Evolutionary conservation across 345 rosid genomes (phyloP).

Genomic region (Euphorbia lathyris): DNA sequence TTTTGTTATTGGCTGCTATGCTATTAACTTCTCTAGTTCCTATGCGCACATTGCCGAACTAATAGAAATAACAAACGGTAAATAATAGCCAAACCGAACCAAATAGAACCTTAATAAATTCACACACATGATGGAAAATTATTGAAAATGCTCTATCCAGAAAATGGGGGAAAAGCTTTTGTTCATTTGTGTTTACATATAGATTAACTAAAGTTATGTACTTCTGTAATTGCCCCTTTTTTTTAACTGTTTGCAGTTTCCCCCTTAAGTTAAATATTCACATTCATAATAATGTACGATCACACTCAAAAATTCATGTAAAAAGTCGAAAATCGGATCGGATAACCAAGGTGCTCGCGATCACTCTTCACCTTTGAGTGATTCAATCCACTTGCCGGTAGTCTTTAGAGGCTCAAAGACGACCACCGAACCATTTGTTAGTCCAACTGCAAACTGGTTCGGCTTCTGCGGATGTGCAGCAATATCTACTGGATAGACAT

Average conservation of each 20-base stretch:
- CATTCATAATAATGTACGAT: background rate
- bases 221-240: background rate
- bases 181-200: background rate
- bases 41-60: no score
- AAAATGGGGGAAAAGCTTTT: background rate
- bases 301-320: background rate
- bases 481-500: conserved; percentile 24
- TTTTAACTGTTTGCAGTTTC: background rate
- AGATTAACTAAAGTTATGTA: background rate
- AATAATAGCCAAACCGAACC: no score
- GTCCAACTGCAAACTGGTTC: conserved; percentile 41
- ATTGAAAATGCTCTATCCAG: background rate
- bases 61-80: no score
- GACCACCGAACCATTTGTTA: conserved; percentile 32
- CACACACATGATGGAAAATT: background rate
- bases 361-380: conserved; percentile 8
- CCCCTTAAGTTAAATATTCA: background rate
- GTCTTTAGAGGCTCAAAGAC: conserved; percentile 38
- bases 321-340: background rate
- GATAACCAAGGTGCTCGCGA: conserved; percentile 1
- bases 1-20: no score
- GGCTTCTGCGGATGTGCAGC: conserved; percentile 44
- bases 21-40: no score
- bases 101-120: background rate
- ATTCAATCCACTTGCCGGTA: conserved; percentile 20